These are phyloP conservation scores for Sinapis alba DNA, from an alignment of 441 rosid species.

Conservation along the genomic window DNA sequence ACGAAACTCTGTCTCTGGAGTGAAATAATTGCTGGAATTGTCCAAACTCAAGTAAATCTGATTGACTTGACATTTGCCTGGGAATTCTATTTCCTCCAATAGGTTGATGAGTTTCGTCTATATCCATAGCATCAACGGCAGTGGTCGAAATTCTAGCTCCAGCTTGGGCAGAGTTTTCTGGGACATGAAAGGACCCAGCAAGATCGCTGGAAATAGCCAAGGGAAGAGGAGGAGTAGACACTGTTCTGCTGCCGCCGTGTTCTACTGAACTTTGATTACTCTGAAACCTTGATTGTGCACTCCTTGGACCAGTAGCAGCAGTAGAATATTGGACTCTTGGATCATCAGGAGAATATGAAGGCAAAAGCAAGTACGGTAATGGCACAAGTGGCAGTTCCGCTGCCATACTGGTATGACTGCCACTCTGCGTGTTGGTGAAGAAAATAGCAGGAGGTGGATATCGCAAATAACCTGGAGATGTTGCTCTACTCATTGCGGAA, in stretches of 20 bases:
- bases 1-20: conserved; percentile 66
- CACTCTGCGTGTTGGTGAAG: conserved; percentile 68
- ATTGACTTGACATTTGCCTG: conserved; percentile 38
- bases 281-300: conserved; percentile 54
- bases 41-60: conserved; percentile 47
- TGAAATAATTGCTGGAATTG: conserved; percentile 63
- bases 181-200: conserved; percentile 44
- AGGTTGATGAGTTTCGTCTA: conserved; percentile 60
- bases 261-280: conserved; percentile 57
- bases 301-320: conserved; percentile 50
- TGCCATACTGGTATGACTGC: conserved; percentile 55
- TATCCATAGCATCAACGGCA: conserved; percentile 58
- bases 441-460: conserved; percentile 86
- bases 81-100: conserved; percentile 49
- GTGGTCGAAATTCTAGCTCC: conserved; percentile 48
- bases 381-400: conserved; percentile 76
- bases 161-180: conserved; percentile 50
- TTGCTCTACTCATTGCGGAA: conserved; percentile 83
- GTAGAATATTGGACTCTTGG: conserved; percentile 54
- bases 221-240: conserved; percentile 49
- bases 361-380: conserved; percentile 62
- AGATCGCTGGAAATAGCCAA: conserved; percentile 51
- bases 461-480: conserved; percentile 79
- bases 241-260: conserved; percentile 51
- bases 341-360: conserved; percentile 64